Base-by-base conservation (phyloP, 208 protist species). In the Porcisia deanei region DNA sequence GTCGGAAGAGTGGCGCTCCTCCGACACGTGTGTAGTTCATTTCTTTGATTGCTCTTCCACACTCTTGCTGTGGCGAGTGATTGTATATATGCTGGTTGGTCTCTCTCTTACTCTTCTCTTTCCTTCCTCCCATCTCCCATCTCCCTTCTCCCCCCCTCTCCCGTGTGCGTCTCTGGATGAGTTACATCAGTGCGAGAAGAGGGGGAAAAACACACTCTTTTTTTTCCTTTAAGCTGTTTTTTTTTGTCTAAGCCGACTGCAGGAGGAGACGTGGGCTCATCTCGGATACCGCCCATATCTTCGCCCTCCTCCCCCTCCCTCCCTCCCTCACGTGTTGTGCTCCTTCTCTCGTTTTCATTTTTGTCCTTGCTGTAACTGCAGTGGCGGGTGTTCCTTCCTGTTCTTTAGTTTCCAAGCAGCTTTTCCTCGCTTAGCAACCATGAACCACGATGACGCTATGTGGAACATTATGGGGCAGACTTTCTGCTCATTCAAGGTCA, bases 401-500 rank as follows among this genome's bases (percentile, higher is more conserved):
- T 65, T 43, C 30, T 71, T 34, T 47, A 2, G 14, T 37, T 22
- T 41, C 25, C n/a, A 70, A 54, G 34, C 2, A 2, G 34, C 22
- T 18, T 58, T 14, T 45, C 34, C 3, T 65, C 78, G 75, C 69
- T 12, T 64, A 71, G 66, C 49, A 76, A 82, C 75, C 22, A 98
- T 98, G 95, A 96, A 98, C 79, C 93, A 97, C 83, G 95, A 98
- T 89, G 95, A 96, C 67, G 94, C 91, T 1, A 96, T 96, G 85
- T 98, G 95, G 93, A 96, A 96, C 72, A 90, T 98, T 39, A 98
- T 98, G 88, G 91, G 92, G 63, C 93, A 97, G 84, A 91, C 81
- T 59, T 98, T 97, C 80, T 98, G 95, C 88, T 98, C 95, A 53
- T 98, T 96, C 84, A 98, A 98, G 82, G 92, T 97, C 5, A 97